Evolutionary conservation across 2,329 filamentous ascomycete genomes (phyloP).

Genomic region (Orbilia brochopaga): DNA sequence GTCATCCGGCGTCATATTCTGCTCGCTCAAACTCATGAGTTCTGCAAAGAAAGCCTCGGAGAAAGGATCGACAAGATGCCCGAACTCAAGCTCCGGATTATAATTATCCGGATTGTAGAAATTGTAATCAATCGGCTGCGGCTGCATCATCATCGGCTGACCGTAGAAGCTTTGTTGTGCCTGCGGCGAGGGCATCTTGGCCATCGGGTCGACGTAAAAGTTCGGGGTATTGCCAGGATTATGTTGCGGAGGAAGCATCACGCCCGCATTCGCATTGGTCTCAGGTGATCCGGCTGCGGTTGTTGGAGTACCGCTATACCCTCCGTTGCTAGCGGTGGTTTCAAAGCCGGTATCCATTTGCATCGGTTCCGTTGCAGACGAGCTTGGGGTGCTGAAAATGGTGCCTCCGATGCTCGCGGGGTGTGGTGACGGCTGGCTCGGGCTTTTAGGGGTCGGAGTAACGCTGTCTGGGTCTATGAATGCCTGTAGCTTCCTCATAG

Average conservation of each 20-base stretch:
- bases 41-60: conserved; percentile 47
- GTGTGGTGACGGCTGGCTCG: conserved; percentile 9
- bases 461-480: conserved; percentile 41
- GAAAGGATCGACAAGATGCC: conserved; percentile 42
- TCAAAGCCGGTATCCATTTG: conserved; percentile 38
- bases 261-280: background rate
- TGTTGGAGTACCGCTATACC: conserved; percentile 10
- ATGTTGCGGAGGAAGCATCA: conserved; percentile 24
- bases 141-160: conserved; percentile 12
- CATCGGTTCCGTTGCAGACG: conserved; percentile 22
- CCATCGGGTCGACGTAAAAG: conserved; percentile 15
- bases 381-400: conserved; percentile 12
- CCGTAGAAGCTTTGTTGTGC: conserved; percentile 16
- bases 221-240: background rate
- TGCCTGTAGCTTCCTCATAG: conserved; percentile 45
- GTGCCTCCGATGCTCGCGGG: background rate
- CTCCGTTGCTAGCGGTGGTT: background rate
- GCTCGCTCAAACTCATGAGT: conserved; percentile 44
- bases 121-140: conserved; percentile 28
- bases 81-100: conserved; percentile 43
- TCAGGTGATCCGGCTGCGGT: conserved; percentile 18
- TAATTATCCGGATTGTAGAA: conserved; percentile 49
- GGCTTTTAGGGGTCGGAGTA: conserved; percentile 32
- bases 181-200: conserved; percentile 6
- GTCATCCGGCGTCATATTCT: conserved; percentile 48